Evolutionary conservation across 2,329 filamentous ascomycete species (phyloP).

Genomic region (Cercospora janseana): DNA sequence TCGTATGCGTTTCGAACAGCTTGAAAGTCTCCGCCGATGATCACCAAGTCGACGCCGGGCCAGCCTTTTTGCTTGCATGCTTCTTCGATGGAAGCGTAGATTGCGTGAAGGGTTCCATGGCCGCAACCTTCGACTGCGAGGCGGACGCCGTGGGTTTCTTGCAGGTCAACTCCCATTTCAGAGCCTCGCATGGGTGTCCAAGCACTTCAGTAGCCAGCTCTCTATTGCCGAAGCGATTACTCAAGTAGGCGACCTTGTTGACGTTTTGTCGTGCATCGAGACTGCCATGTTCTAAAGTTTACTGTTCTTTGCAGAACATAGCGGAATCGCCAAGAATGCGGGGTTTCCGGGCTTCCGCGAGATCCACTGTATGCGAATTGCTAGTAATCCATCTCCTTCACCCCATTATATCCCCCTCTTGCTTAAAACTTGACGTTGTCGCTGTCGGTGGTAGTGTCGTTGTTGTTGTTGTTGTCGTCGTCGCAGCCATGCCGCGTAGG

Average conservation of each 20-base stretch:
- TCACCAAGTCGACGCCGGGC: constrained; percentile 80
- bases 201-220: too few species aligned
- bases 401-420: too few species aligned
- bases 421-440: too few species aligned
- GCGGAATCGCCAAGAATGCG: too few species aligned
- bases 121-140: constrained; percentile 88
- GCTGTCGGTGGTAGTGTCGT: too few species aligned
- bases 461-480: too few species aligned
- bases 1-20: constrained; percentile 86
- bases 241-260: not conserved
- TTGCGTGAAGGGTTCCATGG: constrained; percentile 86
- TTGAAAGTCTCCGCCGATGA: constrained; percentile 96
- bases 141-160: constrained; percentile 50
- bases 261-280: not conserved
- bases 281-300: not conserved
- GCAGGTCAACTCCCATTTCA: constrained; percentile 6
- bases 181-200: too few species aligned
- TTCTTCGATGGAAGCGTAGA: constrained; percentile 74
- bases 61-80: constrained; percentile 70
- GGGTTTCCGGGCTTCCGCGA: too few species aligned
- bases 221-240: not conserved
- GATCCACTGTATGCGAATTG: too few species aligned
- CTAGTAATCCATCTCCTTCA: too few species aligned
- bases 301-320: not conserved
- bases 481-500: too few species aligned